Evolutionary conservation across 495 filamentous ascomycete species (phyloP).

Genomic region (Aspergillus biplanus): DNA sequence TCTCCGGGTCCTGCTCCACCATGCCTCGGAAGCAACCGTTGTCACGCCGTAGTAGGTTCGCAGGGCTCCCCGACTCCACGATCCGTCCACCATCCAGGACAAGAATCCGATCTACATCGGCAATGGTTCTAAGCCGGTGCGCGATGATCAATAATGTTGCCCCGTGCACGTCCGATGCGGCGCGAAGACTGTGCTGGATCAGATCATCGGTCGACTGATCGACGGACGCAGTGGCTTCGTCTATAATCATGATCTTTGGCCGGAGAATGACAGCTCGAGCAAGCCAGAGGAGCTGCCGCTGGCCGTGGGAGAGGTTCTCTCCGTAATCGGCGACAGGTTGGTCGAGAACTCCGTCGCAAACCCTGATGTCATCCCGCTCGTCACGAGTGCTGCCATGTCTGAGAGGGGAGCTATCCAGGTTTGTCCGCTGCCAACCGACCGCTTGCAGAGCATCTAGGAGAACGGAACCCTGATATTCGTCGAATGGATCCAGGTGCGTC

Average conservation of each 20-base stretch:
- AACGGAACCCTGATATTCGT: constrained; percentile 74
- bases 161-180: constrained; percentile 60
- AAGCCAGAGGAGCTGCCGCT: constrained; percentile 83
- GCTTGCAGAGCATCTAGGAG: constrained; percentile 73
- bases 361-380: no score
- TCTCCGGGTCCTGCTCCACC: constrained; percentile 69
- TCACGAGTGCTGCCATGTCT: no score
- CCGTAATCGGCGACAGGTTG: constrained; percentile 28
- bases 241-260: constrained; percentile 78
- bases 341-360: constrained; percentile 16
- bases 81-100: constrained; percentile 70
- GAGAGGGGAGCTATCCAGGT: no score
- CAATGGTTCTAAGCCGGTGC: constrained; percentile 75
- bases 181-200: constrained; percentile 78
- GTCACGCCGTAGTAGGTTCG: constrained; percentile 57
- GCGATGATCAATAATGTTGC: constrained; percentile 73
- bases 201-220: constrained; percentile 84
- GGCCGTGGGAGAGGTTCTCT: constrained; percentile 69
- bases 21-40: constrained; percentile 62
- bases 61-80: constrained; percentile 66
- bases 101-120: constrained; percentile 73
- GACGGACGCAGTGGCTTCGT: constrained; percentile 89
- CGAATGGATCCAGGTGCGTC: constrained; percentile 86
- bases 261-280: constrained; percentile 80
- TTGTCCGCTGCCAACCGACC: constrained; percentile 42